Conservation (phyloP, 495 filamentous ascomycete genomes). For the Letharia columbiana region DNA sequence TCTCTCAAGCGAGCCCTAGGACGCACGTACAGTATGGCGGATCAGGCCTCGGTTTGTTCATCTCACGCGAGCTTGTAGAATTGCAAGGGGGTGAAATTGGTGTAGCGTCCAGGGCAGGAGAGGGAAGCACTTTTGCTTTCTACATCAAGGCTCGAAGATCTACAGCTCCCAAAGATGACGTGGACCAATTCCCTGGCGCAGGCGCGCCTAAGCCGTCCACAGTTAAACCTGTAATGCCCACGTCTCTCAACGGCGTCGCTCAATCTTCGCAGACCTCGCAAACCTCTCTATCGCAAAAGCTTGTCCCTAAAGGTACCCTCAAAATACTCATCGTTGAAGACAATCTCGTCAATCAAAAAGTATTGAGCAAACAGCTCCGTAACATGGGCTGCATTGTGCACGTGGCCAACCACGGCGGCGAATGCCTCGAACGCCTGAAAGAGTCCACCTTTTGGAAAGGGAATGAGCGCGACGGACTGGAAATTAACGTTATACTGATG, state of each 20-base stretch:
- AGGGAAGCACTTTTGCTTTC: slow-evolving; percentile 79
- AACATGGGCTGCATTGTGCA: slow-evolving; percentile 56
- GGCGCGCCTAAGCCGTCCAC: slow-evolving; percentile 23
- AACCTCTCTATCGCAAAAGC: background rate
- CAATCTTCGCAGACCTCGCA: slow-evolving; percentile 11
- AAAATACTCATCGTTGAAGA: slow-evolving; percentile 71
- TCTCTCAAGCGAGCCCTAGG: slow-evolving; percentile 68
- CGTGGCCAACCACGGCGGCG: slow-evolving; percentile 65
- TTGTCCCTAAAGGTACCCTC: slow-evolving; percentile 14
- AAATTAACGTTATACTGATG: slow-evolving; percentile 63
- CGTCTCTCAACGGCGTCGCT: background rate
- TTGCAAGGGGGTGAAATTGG: slow-evolving; percentile 80
- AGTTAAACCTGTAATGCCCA: slow-evolving; percentile 22
- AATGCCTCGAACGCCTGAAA: slow-evolving; percentile 55
- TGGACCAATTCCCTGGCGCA: slow-evolving; percentile 16
- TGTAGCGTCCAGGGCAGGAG: slow-evolving; percentile 58
- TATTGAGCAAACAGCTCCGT: slow-evolving; percentile 55
- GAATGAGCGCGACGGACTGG: slow-evolving; percentile 26
- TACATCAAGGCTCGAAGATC: slow-evolving; percentile 57
- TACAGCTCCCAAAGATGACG: slow-evolving; percentile 30
- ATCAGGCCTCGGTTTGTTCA: slow-evolving; percentile 75
- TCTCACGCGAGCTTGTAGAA: slow-evolving; percentile 67
- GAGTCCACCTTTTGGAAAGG: slow-evolving; percentile 26
- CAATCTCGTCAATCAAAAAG: slow-evolving; percentile 66
- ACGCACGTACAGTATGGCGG: slow-evolving; percentile 79